Percentiles rank a stretch among this genome's conserved stretches.
These are phyloP conservation scores for Knufia fluminis DNA, from an alignment of 2,329 filamentous ascomycete species.

Conservation along the genomic window DNA sequence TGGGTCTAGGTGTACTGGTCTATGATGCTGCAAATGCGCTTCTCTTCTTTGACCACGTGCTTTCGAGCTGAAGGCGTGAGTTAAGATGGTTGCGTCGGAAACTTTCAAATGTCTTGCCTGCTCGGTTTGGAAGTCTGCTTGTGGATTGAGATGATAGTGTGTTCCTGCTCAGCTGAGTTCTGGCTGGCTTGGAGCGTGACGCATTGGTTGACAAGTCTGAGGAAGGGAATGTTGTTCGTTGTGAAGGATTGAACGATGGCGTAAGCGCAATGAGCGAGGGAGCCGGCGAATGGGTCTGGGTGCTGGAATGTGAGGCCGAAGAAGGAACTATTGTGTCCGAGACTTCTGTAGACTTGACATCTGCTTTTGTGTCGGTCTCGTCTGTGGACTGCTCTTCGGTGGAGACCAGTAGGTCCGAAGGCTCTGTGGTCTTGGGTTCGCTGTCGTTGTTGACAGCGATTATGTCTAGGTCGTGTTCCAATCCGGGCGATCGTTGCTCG, in stretches of 20 bases:
- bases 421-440: no score
- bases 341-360: no score
- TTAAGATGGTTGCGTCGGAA: neutral
- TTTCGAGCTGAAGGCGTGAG: neutral
- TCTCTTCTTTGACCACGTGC: neutral
- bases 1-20: no score
- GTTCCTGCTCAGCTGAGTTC: neutral
- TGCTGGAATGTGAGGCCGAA: neutral
- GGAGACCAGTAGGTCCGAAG: no score
- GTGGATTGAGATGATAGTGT: neutral
- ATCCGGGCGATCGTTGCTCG: no score
- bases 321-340: no score
- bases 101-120: neutral
- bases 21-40: neutral
- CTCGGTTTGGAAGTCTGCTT: neutral
- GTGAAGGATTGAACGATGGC: neutral
- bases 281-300: neutral
- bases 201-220: neutral
- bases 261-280: neutral
- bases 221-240: neutral
- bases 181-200: neutral
- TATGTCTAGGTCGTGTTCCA: no score
- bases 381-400: no score
- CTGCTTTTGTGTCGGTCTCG: no score
- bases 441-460: no score